Evolutionary conservation across 805 yeast species (phyloP).

Genomic region (Yamadazyma olivae): DNA sequence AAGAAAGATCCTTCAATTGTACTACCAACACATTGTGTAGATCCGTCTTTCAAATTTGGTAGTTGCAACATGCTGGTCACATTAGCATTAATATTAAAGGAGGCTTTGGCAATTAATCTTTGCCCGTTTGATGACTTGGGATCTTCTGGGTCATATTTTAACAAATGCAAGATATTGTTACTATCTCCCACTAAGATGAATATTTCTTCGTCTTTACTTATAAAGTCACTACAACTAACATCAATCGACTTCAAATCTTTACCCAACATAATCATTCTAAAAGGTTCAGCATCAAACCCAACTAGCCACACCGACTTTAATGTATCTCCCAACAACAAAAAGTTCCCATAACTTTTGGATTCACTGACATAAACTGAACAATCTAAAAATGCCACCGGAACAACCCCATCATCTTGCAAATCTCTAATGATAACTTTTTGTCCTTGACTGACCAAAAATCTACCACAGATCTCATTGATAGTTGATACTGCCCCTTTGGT

Average conservation of each 20-base stretch:
- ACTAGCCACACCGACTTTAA: slow-evolving; percentile 73
- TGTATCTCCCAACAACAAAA: slow-evolving; percentile 79
- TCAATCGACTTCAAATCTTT: slow-evolving; percentile 66
- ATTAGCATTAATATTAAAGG: slow-evolving; percentile 64
- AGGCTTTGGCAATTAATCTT: slow-evolving; percentile 62
- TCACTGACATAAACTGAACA: slow-evolving; percentile 77
- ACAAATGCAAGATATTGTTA: slow-evolving; percentile 60
- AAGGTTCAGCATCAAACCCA: slow-evolving; percentile 95
- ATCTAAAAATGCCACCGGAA: slow-evolving; percentile 92
- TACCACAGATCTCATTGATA: slow-evolving; percentile 75
- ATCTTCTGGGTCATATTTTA: slow-evolving; percentile 91
- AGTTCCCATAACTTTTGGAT: slow-evolving; percentile 77
- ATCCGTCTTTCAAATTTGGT: slow-evolving; percentile 34
- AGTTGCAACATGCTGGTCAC: slow-evolving; percentile 53
- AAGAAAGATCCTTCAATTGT: slow-evolving; percentile 78
- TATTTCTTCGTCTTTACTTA: slow-evolving; percentile 67
- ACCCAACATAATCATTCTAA: slow-evolving; percentile 74
- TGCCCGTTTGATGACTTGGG: slow-evolving; percentile 80
- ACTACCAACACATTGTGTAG: slow-evolving; percentile 61
- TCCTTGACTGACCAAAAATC: slow-evolving; percentile 82
- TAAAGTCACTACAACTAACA: slow-evolving; percentile 71
- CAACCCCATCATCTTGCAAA: slow-evolving; percentile 81
- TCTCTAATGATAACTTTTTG: slow-evolving; percentile 79
- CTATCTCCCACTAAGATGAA: slow-evolving; percentile 68
- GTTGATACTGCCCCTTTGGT: slow-evolving; percentile 83